Conservation (phyloP, 2,329 filamentous ascomycete genomes). For the Domatiomyces catenatus region DNA sequence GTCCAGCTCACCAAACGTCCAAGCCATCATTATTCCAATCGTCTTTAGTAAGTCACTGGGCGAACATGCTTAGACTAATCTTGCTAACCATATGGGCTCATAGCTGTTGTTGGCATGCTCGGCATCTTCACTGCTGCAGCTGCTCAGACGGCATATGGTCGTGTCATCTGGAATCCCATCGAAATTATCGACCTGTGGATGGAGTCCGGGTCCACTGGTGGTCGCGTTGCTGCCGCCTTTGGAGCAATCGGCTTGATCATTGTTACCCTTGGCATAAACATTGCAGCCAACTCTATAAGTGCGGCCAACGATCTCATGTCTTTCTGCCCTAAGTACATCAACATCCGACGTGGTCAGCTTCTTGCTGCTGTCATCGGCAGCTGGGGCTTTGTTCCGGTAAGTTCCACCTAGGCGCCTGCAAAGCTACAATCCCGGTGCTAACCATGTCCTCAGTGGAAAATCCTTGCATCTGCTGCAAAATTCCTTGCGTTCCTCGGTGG, state of each 20-base stretch:
- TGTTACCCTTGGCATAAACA: slow-evolving; percentile 35
- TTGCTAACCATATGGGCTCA: slow-evolving; percentile 4
- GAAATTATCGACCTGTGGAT: slow-evolving; percentile 10
- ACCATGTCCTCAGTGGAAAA: slow-evolving; percentile 37
- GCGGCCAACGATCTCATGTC: slow-evolving; percentile 43
- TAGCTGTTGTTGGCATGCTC: slow-evolving; percentile 11
- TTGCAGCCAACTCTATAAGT: slow-evolving; percentile 38
- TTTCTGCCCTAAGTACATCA: slow-evolving; percentile 39
- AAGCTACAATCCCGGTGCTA: slow-evolving; percentile 2
- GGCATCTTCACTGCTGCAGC: slow-evolving; percentile 14
- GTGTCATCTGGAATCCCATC: slow-evolving; percentile 12
- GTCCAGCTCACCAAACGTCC: slow-evolving; percentile 13
- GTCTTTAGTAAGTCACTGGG: slow-evolving; percentile 10
- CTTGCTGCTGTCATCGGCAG: slow-evolving; percentile 37
- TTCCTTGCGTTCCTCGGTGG: slow-evolving; percentile 53
- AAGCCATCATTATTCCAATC: slow-evolving; percentile 12
- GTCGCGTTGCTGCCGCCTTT: slow-evolving; percentile 33
- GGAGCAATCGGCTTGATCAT: slow-evolving; percentile 34
- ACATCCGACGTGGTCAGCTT: slow-evolving; percentile 42
- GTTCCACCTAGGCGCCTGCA: background rate
- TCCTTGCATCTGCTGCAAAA: slow-evolving; percentile 41
- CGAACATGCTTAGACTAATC: background rate
- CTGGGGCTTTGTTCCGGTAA: slow-evolving; percentile 42
- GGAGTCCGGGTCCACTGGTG: slow-evolving; percentile 7
- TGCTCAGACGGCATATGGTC: slow-evolving; percentile 8